Evolutionary conservation across 345 rosid genomes (phyloP), one percentile per base, ranked within the genome.

Genomic region (Clausena lansium): DNA sequence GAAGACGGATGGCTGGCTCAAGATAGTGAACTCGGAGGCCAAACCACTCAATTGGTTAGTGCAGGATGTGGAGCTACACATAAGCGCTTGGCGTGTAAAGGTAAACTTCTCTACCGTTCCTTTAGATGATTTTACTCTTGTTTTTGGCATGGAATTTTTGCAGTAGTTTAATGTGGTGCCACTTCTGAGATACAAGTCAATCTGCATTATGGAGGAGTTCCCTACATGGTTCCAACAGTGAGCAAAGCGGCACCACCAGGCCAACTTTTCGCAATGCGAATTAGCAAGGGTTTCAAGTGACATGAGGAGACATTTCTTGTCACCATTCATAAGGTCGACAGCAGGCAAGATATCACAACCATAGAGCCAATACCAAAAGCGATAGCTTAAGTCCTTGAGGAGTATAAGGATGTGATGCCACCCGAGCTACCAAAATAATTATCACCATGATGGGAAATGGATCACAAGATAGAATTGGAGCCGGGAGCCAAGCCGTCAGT

Each of bases 401-500:
- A 41, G 50, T 41, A 41, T 41, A 41, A 41, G 9, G 50, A 11
- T 0, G 1, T 41, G 15, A 41, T 41, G 15, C 15, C 15, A 41
- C 50, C 14, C 1, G 4, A 11, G 4, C 9, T 41, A 3, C 50
- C 50, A 41, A 41, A 10, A 3, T 1, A 41, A 2, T 41, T 41
- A 3, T 4, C 4, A 3, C 4, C 50, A 11, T 1, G 4, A 41
- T n/a, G n/a, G n/a, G 50, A 11, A 2, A 4, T 41, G 2, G 13
- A 41, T 10, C 50, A 41, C 15, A 11, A 2, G 15, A 41, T 33
- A 41, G 4, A 41, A 2, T 13, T 3, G 0, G 15, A 41, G 50
- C 4, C 0, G 4, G 50, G 14, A n/a, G 15, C 15, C 0, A 41
- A 41, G 4, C 15, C 4, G 0, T 4, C 15, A 2, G 0, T 0